Conservation (phyloP, 2,329 filamentous ascomycete genomes). For the Penicillium occitanis region DNA sequence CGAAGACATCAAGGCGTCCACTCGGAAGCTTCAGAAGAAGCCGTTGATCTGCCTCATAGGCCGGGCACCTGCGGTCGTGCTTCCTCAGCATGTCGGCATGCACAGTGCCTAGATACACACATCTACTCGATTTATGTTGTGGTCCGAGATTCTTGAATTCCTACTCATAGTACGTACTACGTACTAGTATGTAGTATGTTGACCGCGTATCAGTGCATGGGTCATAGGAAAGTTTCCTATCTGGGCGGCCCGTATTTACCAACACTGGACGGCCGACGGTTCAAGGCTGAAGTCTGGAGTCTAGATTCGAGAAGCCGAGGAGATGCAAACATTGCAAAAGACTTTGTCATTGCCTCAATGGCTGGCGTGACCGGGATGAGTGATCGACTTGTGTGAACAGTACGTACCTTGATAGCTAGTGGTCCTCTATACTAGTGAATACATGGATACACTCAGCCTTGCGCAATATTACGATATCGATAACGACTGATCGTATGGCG, state of each 20-base stretch:
- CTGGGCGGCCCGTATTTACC: neutral
- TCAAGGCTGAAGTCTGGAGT: neutral
- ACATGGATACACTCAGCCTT: constrained; percentile 3
- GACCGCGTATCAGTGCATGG: neutral
- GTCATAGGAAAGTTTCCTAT: neutral
- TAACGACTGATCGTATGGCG: neutral
- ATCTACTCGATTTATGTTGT: neutral
- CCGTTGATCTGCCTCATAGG: constrained; percentile 8
- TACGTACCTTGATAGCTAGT: neutral
- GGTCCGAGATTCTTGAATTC: neutral
- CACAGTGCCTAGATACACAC: neutral
- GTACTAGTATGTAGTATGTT: neutral
- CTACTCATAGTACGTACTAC: neutral
- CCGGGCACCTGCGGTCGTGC: neutral
- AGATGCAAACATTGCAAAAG: constrained; percentile 3
- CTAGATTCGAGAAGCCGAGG: constrained; percentile 1
- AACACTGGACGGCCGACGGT: neutral
- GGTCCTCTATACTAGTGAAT: neutral
- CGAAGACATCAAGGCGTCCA: constrained; percentile 5
- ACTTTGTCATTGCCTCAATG: neutral
- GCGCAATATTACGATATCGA: constrained; percentile 12
- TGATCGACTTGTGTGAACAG: neutral
- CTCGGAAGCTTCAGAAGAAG: constrained; percentile 11
- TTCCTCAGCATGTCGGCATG: neutral
- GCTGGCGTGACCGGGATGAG: neutral